These are phyloP conservation scores for Xylariaceae sp. DNA, from an alignment of 2,329 filamentous ascomycete species.

Conservation along the genomic window DNA sequence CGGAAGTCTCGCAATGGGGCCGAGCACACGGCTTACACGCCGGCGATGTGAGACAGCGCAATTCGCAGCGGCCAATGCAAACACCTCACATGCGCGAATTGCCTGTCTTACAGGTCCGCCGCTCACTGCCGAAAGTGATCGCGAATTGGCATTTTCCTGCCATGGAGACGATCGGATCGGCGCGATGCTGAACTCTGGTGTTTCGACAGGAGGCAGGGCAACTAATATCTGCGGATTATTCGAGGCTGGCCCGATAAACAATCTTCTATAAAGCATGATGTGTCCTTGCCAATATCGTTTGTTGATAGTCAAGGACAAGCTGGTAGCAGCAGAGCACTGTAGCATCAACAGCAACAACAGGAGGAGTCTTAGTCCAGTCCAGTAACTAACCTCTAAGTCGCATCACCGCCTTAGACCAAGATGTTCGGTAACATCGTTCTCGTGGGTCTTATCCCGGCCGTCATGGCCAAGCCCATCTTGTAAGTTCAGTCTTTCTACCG, in stretches of 20 bases:
- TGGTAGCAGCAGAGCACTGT: slow-evolving; percentile 6
- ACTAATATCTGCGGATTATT: slow-evolving; percentile 11
- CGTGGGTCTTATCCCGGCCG: slow-evolving; percentile 32
- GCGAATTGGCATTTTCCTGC: slow-evolving; percentile 11
- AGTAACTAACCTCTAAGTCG: slow-evolving; percentile 3
- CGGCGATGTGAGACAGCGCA: slow-evolving; percentile 11
- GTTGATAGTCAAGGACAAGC: background rate
- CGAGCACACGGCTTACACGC: background rate
- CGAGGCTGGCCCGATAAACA: background rate
- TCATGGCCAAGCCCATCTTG: slow-evolving; percentile 34
- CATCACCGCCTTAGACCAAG: slow-evolving; percentile 12
- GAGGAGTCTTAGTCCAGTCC: slow-evolving; percentile 5
- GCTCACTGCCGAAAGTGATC: slow-evolving; percentile 7
- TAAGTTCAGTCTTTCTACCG: slow-evolving; percentile 17
- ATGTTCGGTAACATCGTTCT: slow-evolving; percentile 35
- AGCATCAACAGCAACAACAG: slow-evolving; percentile 12
- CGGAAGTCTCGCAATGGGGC: slow-evolving; percentile 3
- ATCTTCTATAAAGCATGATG: slow-evolving; percentile 14
- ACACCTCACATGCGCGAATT: slow-evolving; percentile 1
- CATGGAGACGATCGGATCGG: slow-evolving; percentile 7
- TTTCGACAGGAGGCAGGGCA: slow-evolving; percentile 6
- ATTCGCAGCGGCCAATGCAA: slow-evolving; percentile 5
- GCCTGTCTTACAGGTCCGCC: slow-evolving; percentile 11
- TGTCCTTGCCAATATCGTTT: background rate
- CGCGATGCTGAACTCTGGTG: slow-evolving; percentile 3